Base-by-base conservation (phyloP, 306 rosid species). In the Vigna mungo region DNA sequence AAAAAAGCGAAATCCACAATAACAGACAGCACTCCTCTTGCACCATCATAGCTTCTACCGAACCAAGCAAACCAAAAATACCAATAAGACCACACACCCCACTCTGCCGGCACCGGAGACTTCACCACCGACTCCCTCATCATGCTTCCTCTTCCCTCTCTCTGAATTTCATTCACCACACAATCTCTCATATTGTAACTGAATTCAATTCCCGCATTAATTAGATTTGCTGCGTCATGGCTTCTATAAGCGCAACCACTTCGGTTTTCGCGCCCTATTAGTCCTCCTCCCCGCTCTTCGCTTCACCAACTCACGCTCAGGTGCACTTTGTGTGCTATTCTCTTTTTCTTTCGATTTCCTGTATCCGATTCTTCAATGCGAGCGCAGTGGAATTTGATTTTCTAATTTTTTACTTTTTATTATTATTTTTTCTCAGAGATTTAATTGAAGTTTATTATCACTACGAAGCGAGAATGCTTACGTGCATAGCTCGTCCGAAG, bases 401-500 rank as follows among this genome's bases (percentile, higher is more conserved):
- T 48, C 44, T 23, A 4, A 3, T 15, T 25, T 21, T 25, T 43
- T 11, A 0, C 41, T 7, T 20, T 32, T 30, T 3, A 6, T 1
- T 16, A 58, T 49, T 20, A 32, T 15, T 1, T 44, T 68, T 63
- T 59, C 27, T 21, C 81, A 69, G 71, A 73, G 54, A 68, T 76
- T 66, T 30, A 30, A 30, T 61, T 61, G 1, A 32, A 60, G 16
- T 61, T 16, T 7, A 60, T 60, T 32, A 34, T 37, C 13, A 16
- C 25, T 13, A 17, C 25, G 61, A 63, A 67, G 25, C 63, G 69
- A 88, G 80, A 89, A 93, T 93, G 98, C 87, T 93, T 77, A 91
- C 96, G 66, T 93, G 98, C 84, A 91, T 93, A 75, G 91, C 96
- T 80, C 96, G 98, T 70, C 93, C 98, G 0, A 91, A 91, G 90